Evolutionary conservation across 768 basidiomycete species (phyloP).

Genomic region (Harrya chromipes): DNA sequence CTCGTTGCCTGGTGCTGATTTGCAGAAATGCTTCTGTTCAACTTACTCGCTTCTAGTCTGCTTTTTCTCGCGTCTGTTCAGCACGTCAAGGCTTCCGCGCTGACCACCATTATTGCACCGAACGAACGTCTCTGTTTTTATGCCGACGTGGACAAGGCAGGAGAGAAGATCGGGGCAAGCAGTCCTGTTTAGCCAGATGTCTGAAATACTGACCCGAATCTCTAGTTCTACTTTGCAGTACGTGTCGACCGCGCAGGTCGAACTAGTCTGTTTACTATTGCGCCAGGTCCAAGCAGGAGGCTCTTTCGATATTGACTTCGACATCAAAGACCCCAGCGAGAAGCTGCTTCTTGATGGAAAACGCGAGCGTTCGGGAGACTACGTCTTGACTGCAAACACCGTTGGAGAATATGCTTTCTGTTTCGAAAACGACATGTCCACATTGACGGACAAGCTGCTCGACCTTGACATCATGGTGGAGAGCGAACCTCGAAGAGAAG

Average conservation of each 20-base stretch:
- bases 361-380: slow-evolving; percentile 94
- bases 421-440: slow-evolving; percentile 97
- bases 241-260: slow-evolving; percentile 24
- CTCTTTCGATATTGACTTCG: slow-evolving; percentile 93
- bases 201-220: slow-evolving; percentile 10
- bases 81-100: slow-evolving; percentile 53
- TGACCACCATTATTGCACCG: slow-evolving; percentile 75
- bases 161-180: slow-evolving; percentile 86
- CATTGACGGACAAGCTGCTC: slow-evolving; percentile 89
- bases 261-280: not conserved
- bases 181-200: not conserved
- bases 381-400: slow-evolving; percentile 90
- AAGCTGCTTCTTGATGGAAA: slow-evolving; percentile 84
- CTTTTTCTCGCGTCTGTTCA: slow-evolving; percentile 33
- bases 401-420: slow-evolving; percentile 94
- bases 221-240: slow-evolving; percentile 95
- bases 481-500: slow-evolving; percentile 88
- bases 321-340: slow-evolving; percentile 87
- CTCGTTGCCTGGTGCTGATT: not conserved
- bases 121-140: slow-evolving; percentile 91
- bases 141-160: slow-evolving; percentile 92
- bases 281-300: slow-evolving; percentile 92
- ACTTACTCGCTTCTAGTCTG: slow-evolving; percentile 17
- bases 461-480: slow-evolving; percentile 99
- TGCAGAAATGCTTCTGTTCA: slow-evolving; percentile 20